Base-by-base conservation (phyloP, 306 rosid species). In the Cicer chorassanicum region DNA sequence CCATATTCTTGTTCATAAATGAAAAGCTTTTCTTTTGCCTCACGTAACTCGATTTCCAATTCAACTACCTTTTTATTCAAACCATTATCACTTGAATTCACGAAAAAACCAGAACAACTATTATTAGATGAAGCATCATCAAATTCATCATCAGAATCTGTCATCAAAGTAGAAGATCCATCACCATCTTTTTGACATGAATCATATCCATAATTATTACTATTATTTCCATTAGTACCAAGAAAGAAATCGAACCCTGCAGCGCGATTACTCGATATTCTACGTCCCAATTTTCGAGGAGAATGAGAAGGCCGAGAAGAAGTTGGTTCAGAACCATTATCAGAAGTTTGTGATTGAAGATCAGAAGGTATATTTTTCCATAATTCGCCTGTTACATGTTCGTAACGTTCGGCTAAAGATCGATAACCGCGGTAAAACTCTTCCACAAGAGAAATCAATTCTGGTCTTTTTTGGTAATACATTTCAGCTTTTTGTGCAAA, bases 401-500 rank as follows among this genome's bases (percentile, higher is more conserved):
- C 99, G 19, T 86, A 90, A 6, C 99, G 96, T 80, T 95, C 99
- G 1, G 92, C 98, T 12, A 95, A 76, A 9, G 92, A 89, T 55
- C 89, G 87, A 81, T 90, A 92, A 70, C 87, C 82, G 3, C 96
- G 95, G 82, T 87, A 86, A 75, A 92, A 90, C 16, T 92, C 96
- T 85, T 92, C 98, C 36, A 95, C 98, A 73, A 87, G 92, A 73
- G 97, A 73, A 41, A 92, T 80, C 80, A 95, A 83, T 77, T 90
- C 98, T 59, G 90, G 87, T 60, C 87, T 91, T 78, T 89, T 83
- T 79, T 91, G 80, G 55, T 76, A 75, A 86, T 90, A 69, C 93
- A 89, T 93, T 87, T 95, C 97, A 42, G 93, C 99, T 82, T 95
- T 95, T 64, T 95, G 88, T 3, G 99, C 99, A 84, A 92, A 90